Percentiles rank a stretch among this genome's conserved stretches.
These are phyloP conservation scores for Sporothrix phasma DNA, from an alignment of 2,329 filamentous ascomycete genomes.

Conservation along the genomic window DNA sequence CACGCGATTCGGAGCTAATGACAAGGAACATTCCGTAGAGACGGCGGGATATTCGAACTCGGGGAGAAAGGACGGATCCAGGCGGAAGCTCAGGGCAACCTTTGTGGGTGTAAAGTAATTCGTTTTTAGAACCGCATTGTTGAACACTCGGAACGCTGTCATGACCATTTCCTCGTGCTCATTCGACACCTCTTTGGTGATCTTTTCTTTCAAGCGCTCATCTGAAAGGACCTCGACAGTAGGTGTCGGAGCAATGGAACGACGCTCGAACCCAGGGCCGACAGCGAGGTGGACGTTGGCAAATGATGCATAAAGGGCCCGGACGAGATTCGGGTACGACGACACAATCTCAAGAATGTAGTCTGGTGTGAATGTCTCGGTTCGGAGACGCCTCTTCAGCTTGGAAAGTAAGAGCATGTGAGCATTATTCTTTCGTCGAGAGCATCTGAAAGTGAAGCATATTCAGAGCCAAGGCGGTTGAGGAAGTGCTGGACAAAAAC, in stretches of 20 bases:
- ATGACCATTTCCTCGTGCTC: slow-evolving; percentile 98
- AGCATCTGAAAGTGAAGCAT: slow-evolving; percentile 72
- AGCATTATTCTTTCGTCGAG: slow-evolving; percentile 70
- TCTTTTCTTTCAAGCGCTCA: slow-evolving; percentile 61
- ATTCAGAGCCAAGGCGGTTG: slow-evolving; percentile 87
- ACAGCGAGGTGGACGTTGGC: slow-evolving; percentile 68
- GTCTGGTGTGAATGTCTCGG: slow-evolving; percentile 94
- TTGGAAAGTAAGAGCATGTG: slow-evolving; percentile 85
- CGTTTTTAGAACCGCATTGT: slow-evolving; percentile 86
- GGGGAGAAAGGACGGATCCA: slow-evolving; percentile 82
- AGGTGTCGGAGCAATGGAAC: slow-evolving; percentile 44
- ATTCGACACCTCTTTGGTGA: slow-evolving; percentile 71
- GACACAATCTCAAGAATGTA: slow-evolving; percentile 97
- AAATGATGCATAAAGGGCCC: slow-evolving; percentile 82
- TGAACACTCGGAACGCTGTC: slow-evolving; percentile 93
- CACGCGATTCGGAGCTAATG: slow-evolving; percentile 91
- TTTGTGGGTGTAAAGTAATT: slow-evolving; percentile 98
- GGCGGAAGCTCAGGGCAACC: slow-evolving; percentile 90
- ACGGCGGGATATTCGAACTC: slow-evolving; percentile 86
- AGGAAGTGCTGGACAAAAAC: slow-evolving; percentile 97
- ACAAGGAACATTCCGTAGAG: slow-evolving; percentile 98
- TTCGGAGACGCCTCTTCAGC: slow-evolving; percentile 88
- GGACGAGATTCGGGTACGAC: slow-evolving; percentile 77
- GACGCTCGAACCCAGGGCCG: slow-evolving; percentile 40
- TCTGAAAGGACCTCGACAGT: slow-evolving; percentile 64